phyloP scores from a whole-genome alignment of 305 asterid species.

The Fraxinus latifolia region DNA sequence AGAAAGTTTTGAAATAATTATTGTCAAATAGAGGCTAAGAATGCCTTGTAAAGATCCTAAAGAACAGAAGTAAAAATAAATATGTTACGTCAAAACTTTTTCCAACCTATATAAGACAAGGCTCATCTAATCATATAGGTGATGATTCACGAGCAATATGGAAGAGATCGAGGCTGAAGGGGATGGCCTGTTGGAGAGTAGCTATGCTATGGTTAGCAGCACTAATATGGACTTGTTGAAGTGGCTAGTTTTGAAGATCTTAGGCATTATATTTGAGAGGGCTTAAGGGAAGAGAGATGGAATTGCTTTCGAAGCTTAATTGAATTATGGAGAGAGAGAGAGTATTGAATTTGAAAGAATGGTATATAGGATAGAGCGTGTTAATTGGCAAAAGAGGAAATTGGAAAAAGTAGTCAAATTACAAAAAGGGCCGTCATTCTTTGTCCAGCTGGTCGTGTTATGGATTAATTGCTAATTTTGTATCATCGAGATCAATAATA shows the following conservation, averaged over 20 bases:
- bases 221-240: neutral
- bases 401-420: no score
- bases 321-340: neutral
- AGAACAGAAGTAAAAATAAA: neutral
- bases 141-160: neutral
- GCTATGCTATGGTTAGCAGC: neutral
- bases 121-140: neutral
- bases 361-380: neutral
- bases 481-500: no score
- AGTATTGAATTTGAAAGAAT: no score
- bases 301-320: constrained; percentile 17
- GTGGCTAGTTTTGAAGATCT: neutral
- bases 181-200: neutral
- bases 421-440: no score
- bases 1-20: no score
- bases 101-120: neutral
- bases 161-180: neutral
- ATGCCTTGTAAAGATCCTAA: neutral
- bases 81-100: neutral
- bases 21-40: neutral
- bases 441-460: no score
- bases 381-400: no score
- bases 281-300: constrained; percentile 16
- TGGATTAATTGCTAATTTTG: no score
- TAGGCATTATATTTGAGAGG: constrained; percentile 28